A percentile compares a stretch with the other conserved stretches of the same genome.
phyloP scores from a whole-genome alignment of 768 basidiomycete genomes.

The Lanmaoa rubissima region DNA sequence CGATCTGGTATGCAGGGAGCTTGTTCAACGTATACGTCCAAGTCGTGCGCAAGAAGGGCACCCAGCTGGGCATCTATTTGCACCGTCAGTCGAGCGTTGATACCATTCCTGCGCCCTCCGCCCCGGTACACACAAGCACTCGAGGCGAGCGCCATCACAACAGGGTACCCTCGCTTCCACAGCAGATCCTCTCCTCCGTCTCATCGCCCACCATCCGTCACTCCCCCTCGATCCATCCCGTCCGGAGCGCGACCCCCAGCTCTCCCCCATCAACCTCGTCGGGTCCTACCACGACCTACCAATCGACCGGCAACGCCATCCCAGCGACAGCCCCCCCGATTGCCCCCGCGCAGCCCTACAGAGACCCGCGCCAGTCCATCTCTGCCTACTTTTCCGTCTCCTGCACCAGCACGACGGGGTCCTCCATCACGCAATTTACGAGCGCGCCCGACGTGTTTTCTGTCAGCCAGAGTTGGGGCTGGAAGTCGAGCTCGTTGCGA shows the following conservation, averaged over 20 bases:
- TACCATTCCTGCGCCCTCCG: conserved; percentile 70
- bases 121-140: conserved; percentile 39
- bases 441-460: conserved; percentile 85
- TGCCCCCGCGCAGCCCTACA: conserved; percentile 65
- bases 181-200: conserved; percentile 28
- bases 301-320: conserved; percentile 20
- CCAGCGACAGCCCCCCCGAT: conserved; percentile 45
- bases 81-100: conserved; percentile 84
- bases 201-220: conserved; percentile 36
- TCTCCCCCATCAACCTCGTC: conserved; percentile 26
- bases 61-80: conserved; percentile 85
- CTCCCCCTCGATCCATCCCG: conserved; percentile 47
- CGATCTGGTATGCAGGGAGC: conserved; percentile 88
- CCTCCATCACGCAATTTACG: conserved; percentile 78
- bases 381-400: conserved; percentile 82
- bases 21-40: conserved; percentile 90
- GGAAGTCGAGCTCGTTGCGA: conserved; percentile 67
- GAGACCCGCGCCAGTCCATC: conserved; percentile 69
- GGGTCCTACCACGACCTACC: conserved; percentile 18
- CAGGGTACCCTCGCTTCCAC: conserved; percentile 32
- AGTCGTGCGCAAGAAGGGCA: conserved; percentile 76
- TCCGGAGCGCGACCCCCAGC: conserved; percentile 45
- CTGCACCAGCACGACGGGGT: conserved; percentile 78
- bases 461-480: conserved; percentile 90
- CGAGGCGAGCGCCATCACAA: conserved; percentile 27